Percentiles rank a stretch among this genome's conserved stretches.
Evolutionary conservation across 768 basidiomycete genomes (phyloP).

Genomic region (Boletus edulis): DNA sequence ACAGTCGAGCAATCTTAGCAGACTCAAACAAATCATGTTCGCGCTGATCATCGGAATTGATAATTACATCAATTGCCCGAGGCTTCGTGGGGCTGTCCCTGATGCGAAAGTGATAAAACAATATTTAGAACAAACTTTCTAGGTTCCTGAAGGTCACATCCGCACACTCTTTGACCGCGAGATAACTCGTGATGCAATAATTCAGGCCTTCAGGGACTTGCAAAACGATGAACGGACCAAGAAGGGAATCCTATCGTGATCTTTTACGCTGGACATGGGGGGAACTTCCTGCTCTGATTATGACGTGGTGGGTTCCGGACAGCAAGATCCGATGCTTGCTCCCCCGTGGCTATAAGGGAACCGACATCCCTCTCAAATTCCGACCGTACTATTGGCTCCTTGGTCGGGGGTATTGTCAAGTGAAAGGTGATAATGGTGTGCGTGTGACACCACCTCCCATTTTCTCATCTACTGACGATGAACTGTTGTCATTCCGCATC

Average conservation of each 20-base stretch:
- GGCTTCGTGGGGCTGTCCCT: conserved; percentile 35
- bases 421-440: conserved; percentile 44
- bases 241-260: conserved; percentile 38
- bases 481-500: conserved; percentile 44
- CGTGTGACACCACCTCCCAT: conserved; percentile 8
- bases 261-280: conserved; percentile 46
- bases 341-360: conserved; percentile 28
- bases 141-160: conserved; percentile 35
- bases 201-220: conserved; percentile 27
- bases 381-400: conserved; percentile 39
- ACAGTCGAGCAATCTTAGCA: no score
- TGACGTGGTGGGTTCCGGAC: conserved; percentile 20
- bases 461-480: not conserved
- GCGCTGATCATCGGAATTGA: no score
- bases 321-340: conserved; percentile 20
- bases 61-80: no score
- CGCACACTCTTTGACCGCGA: conserved; percentile 33
- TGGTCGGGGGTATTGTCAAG: conserved; percentile 37
- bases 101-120: conserved; percentile 40
- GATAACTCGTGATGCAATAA: conserved; percentile 38
- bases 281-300: conserved; percentile 31
- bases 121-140: conserved; percentile 31
- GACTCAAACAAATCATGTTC: no score
- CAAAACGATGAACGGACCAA: conserved; percentile 27
- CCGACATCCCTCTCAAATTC: conserved; percentile 33